Conservation (phyloP, 75 land plant species). For the Larix kaempferi region DNA sequence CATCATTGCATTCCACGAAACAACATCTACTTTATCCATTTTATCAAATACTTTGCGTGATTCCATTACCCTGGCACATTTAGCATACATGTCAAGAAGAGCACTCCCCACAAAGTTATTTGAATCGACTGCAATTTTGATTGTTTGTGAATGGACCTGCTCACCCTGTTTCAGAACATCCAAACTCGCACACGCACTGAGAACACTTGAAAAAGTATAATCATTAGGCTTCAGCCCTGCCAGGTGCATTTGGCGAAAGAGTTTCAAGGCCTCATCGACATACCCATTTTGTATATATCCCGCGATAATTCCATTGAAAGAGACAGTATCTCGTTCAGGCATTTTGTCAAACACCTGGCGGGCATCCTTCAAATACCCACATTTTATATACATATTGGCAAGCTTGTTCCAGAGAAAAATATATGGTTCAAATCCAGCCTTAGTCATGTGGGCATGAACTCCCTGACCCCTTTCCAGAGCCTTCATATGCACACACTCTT, state of each 20-base stretch:
- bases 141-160: constrained; percentile 13
- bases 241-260: constrained; percentile 11
- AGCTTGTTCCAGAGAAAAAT: background rate
- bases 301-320: constrained; percentile 19
- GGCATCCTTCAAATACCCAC: constrained; percentile 18
- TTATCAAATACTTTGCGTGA: constrained; percentile 63
- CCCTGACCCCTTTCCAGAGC: too few relatives aligned
- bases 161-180: constrained; percentile 12
- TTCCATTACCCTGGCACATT: constrained; percentile 44
- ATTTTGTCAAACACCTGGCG: constrained; percentile 17
- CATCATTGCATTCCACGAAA: constrained; percentile 31
- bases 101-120: constrained; percentile 59
- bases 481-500: too few relatives aligned
- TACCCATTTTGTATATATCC: constrained; percentile 21
- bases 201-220: background rate
- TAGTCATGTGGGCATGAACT: too few relatives aligned
- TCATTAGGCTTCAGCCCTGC: constrained; percentile 10
- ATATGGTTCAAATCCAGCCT: too few relatives aligned
- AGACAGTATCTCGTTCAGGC: constrained; percentile 10
- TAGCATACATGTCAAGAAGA: constrained; percentile 54
- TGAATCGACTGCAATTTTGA: background rate
- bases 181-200: constrained; percentile 17
- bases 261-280: constrained; percentile 2
- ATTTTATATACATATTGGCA: constrained; percentile 17
- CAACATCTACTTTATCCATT: constrained; percentile 36